Evolutionary conservation across 2,329 filamentous ascomycete genomes (phyloP).

Genomic region (Diaporthe humulicola): DNA sequence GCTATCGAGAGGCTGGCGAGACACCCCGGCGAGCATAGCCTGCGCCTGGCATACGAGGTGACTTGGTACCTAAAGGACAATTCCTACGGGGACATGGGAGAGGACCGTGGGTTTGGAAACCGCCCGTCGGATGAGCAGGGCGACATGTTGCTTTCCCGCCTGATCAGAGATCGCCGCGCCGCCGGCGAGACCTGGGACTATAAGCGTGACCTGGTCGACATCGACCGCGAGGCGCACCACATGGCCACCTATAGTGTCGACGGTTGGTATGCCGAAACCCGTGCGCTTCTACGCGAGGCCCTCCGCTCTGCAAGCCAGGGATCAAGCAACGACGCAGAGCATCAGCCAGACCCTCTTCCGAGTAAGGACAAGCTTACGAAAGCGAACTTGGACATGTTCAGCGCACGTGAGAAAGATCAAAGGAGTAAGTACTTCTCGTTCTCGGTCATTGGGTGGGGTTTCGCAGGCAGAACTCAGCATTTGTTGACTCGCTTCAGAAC

Average conservation of each 20-base stretch:
- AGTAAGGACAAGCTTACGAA: slow-evolving; percentile 8
- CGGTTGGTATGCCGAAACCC: neutral
- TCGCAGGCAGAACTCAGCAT: neutral
- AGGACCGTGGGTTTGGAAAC: slow-evolving; percentile 9
- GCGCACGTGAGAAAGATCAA: neutral
- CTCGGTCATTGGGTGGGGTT: neutral
- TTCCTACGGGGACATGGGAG: slow-evolving; percentile 9
- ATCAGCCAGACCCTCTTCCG: neutral
- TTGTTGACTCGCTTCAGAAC: slow-evolving; percentile 20
- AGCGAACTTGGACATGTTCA: slow-evolving; percentile 20
- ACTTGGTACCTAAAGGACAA: slow-evolving; percentile 11
- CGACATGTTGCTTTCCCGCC: slow-evolving; percentile 8
- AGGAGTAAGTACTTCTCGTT: neutral
- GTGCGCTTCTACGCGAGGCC: slow-evolving; percentile 10
- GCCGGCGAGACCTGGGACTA: slow-evolving; percentile 14
- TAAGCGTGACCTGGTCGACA: neutral
- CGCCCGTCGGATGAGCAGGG: slow-evolving; percentile 21
- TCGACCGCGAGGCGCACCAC: slow-evolving; percentile 1
- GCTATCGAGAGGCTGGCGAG: slow-evolving; percentile 17
- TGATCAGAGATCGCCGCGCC: slow-evolving; percentile 10
- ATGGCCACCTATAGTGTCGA: slow-evolving; percentile 8
- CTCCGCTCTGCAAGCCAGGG: slow-evolving; percentile 8
- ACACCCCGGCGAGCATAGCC: neutral
- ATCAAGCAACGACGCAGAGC: neutral
- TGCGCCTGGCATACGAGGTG: slow-evolving; percentile 15